These are phyloP conservation scores for Akanthomyces dipterigenus DNA, from an alignment of 2,329 filamentous ascomycete genomes.

Conservation along the genomic window DNA sequence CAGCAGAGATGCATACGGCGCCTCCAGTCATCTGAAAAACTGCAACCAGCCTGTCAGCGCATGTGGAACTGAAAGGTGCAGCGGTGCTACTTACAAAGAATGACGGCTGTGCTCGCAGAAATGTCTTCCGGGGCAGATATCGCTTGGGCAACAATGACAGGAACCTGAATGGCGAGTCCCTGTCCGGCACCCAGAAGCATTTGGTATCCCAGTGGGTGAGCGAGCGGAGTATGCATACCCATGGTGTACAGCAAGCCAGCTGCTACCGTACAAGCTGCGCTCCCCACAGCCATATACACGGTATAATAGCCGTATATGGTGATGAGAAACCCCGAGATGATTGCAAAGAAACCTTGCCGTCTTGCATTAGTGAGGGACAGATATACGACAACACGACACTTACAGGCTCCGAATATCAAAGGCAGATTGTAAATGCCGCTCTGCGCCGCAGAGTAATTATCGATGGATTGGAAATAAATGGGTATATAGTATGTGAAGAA, in stretches of 20 bases:
- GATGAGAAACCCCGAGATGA: not conserved
- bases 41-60: not conserved
- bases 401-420: constrained; percentile 18
- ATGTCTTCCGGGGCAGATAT: not conserved
- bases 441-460: constrained; percentile 24
- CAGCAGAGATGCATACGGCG: constrained; percentile 1
- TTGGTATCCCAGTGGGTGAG: not conserved
- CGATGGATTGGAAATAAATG: constrained; percentile 28
- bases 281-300: not conserved
- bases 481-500: constrained; percentile 26
- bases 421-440: constrained; percentile 32
- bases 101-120: not conserved
- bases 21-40: constrained; percentile 4
- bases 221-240: not conserved
- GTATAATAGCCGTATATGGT: not conserved
- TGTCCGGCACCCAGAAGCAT: not conserved
- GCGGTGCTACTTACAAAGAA: not conserved
- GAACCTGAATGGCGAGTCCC: constrained; percentile 2
- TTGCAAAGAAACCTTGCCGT: not conserved
- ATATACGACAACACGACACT: not conserved
- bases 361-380: not conserved
- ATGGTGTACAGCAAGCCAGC: constrained; percentile 1
- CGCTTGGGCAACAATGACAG: constrained; percentile 4
- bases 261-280: not conserved
- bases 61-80: not conserved